These are phyloP conservation scores for Millerozyma miso DNA, from an alignment of 805 yeast species.

Conservation along the genomic window DNA sequence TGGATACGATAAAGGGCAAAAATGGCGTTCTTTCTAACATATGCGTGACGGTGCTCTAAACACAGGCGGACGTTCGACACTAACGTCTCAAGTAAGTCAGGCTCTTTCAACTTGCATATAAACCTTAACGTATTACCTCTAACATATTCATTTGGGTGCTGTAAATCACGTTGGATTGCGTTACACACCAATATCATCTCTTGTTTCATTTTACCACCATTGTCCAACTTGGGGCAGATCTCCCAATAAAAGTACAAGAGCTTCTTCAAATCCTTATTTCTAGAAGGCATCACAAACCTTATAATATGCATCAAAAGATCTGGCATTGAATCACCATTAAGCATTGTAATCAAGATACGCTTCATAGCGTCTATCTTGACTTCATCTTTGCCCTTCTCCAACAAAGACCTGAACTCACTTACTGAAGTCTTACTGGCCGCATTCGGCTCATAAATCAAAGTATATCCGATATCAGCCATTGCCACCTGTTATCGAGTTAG, in stretches of 20 bases:
- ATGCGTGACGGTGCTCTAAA: conserved; percentile 94
- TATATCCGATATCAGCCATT: conserved; percentile 50
- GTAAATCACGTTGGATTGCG: conserved; percentile 94
- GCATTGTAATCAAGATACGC: conserved; percentile 75
- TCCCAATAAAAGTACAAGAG: conserved; percentile 96
- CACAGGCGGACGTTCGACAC: conserved; percentile 90
- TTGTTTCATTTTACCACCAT: conserved; percentile 87
- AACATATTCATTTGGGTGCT: conserved; percentile 95
- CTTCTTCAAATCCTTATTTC: conserved; percentile 85
- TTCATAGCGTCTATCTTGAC: conserved; percentile 88
- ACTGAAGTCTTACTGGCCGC: conserved; percentile 59
- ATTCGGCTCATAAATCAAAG: conserved; percentile 76
- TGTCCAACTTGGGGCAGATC: conserved; percentile 87
- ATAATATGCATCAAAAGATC: conserved; percentile 94
- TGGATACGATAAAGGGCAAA: conserved; percentile 83
- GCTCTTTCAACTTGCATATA: conserved; percentile 83
- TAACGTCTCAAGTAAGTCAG: conserved; percentile 90
- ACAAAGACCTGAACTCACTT: conserved; percentile 66
- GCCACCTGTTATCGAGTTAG: neutral
- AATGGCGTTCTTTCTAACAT: conserved; percentile 95
- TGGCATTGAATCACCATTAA: conserved; percentile 91
- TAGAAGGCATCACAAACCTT: conserved; percentile 96
- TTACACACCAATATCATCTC: conserved; percentile 99
- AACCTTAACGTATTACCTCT: conserved; percentile 94
- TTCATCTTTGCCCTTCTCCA: conserved; percentile 89